Evolutionary conservation across 2,329 filamentous ascomycete genomes (phyloP).

Genomic region (Colletotrichum phormii): DNA sequence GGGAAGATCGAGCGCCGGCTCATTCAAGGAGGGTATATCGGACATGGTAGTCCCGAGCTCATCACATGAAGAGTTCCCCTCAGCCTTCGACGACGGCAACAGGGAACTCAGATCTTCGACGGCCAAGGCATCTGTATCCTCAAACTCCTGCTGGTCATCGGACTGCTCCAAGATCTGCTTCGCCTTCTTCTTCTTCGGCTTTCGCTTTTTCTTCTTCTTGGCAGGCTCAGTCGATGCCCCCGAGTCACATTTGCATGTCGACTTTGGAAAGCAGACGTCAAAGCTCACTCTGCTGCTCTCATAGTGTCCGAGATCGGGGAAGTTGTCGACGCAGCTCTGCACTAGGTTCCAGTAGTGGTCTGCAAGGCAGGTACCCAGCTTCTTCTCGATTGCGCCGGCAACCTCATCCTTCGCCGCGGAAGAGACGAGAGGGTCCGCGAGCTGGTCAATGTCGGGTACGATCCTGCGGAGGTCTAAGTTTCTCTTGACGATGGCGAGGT

Average conservation of each 20-base stretch:
- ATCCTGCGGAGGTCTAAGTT: neutral
- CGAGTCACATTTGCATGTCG: neutral
- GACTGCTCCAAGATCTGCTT: constrained; percentile 54
- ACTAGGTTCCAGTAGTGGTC: neutral
- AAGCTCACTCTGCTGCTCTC: neutral
- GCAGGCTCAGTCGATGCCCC: neutral
- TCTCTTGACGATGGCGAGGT: neutral
- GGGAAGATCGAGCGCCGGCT: neutral
- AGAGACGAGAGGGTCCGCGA: neutral
- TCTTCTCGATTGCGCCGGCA: neutral
- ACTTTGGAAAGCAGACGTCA: neutral
- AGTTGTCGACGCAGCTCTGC: neutral
- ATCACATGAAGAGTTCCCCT: neutral
- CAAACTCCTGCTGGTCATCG: neutral
- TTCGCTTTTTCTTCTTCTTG: constrained; percentile 44
- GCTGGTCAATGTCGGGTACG: neutral
- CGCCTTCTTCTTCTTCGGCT: constrained; percentile 49
- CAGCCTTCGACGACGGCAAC: neutral
- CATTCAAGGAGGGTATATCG: neutral
- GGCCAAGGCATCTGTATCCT: neutral
- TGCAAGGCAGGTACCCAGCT: neutral
- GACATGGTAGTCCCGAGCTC: neutral
- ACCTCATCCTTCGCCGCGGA: neutral
- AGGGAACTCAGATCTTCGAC: neutral
- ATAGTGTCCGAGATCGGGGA: neutral